These are phyloP conservation scores for Populus nigra DNA, from an alignment of 345 rosid genomes.

Conservation along the genomic window DNA sequence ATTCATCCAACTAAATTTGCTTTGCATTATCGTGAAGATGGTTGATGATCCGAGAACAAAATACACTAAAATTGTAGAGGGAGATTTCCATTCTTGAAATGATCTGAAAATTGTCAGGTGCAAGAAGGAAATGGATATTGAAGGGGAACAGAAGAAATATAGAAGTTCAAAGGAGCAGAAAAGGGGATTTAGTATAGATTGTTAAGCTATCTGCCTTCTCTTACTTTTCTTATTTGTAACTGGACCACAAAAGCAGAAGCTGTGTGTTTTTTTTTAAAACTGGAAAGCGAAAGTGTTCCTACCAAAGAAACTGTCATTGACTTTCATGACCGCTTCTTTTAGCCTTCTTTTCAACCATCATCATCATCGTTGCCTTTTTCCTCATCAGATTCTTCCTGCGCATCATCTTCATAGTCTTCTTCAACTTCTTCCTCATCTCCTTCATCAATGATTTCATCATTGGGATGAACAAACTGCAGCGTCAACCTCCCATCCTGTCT, in stretches of 20 bases:
- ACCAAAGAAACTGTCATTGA: background rate
- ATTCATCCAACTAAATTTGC: background rate
- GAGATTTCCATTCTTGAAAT: background rate
- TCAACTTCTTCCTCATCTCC: conserved; percentile 25
- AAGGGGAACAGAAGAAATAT: no score
- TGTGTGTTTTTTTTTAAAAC: background rate
- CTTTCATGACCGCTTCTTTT: background rate
- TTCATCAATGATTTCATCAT: conserved; percentile 44
- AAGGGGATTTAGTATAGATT: no score
- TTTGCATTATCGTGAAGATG: background rate
- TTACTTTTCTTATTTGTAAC: background rate
- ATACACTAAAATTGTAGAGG: background rate
- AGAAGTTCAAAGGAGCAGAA: no score
- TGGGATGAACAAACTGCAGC: conserved; percentile 65
- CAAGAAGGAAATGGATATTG: no score
- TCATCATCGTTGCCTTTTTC: conserved; percentile 8
- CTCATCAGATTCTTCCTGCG: conserved; percentile 8
- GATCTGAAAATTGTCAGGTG: background rate
- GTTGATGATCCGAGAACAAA: background rate
- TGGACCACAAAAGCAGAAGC: background rate
- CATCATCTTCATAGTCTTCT: background rate
- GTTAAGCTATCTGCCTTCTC: background rate
- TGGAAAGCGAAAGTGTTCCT: background rate
- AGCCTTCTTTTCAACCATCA: background rate
- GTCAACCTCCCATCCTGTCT: conserved; percentile 78